Percentiles rank a stretch among this genome's conserved stretches.
phyloP scores from a whole-genome alignment of 2,329 filamentous ascomycete genomes.

The Trichoderma sp. region DNA sequence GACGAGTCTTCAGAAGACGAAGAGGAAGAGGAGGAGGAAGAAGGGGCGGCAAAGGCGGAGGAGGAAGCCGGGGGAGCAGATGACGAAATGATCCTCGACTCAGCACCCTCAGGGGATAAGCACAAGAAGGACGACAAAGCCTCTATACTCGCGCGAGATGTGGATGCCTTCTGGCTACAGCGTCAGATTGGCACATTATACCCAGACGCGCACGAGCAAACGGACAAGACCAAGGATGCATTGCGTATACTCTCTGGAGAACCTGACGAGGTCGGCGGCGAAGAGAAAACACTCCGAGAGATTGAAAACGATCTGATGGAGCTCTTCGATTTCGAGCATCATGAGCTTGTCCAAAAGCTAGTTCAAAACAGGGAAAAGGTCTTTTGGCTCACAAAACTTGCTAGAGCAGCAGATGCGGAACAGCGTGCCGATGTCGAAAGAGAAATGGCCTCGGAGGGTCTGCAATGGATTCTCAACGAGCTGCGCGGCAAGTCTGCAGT shows the following conservation, averaged over 20 bases:
- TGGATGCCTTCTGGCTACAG: slow-evolving; percentile 97
- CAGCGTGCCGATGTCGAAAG: slow-evolving; percentile 77
- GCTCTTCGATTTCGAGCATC: slow-evolving; percentile 95
- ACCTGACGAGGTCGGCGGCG: slow-evolving; percentile 67
- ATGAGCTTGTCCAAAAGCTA: slow-evolving; percentile 86
- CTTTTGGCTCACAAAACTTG: slow-evolving; percentile 90
- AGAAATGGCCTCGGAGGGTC: slow-evolving; percentile 87
- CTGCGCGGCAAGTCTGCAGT: slow-evolving; percentile 70
- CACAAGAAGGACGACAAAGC: slow-evolving; percentile 57
- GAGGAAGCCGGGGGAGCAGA: slow-evolving; percentile 62
- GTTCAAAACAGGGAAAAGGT: slow-evolving; percentile 92
- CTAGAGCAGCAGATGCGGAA: slow-evolving; percentile 76
- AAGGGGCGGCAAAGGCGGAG: slow-evolving; percentile 56
- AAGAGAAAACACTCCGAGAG: slow-evolving; percentile 84
- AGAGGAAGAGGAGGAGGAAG: slow-evolving; percentile 62
- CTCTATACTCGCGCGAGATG: slow-evolving; percentile 78
- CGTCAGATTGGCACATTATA: slow-evolving; percentile 87
- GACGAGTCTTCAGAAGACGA: slow-evolving; percentile 86
- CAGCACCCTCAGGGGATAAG: slow-evolving; percentile 51
- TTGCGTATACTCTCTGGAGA: slow-evolving; percentile 79
- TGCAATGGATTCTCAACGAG: slow-evolving; percentile 85
- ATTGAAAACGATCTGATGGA: slow-evolving; percentile 99
- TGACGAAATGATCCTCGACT: slow-evolving; percentile 84
- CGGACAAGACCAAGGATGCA: slow-evolving; percentile 86
- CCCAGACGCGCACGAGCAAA: slow-evolving; percentile 86